Conservation (phyloP, 306 rosid genomes). For the Cicer chorassanicum region DNA sequence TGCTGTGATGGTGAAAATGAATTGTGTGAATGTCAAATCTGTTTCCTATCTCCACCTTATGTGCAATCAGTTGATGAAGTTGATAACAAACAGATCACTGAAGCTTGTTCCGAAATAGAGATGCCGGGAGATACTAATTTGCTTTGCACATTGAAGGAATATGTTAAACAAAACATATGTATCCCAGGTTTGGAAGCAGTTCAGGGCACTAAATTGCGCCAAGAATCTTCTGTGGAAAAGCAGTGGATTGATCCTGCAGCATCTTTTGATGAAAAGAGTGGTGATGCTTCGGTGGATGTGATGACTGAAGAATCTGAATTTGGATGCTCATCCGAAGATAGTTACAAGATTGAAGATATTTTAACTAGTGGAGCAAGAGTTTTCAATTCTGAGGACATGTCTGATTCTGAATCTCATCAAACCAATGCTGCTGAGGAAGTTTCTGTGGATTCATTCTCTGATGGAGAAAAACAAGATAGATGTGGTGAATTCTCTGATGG, state of each 20-base stretch:
- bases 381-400: constrained; percentile 26
- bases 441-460: constrained; percentile 37
- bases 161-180: constrained; percentile 42
- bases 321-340: constrained; percentile 24
- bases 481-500: constrained; percentile 14
- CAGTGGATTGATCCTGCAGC: constrained; percentile 1
- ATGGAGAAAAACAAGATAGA: constrained; percentile 35
- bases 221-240: constrained; percentile 37
- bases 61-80: constrained; percentile 42
- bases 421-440: constrained; percentile 27
- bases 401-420: constrained; percentile 43
- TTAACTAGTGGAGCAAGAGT: background rate
- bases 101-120: constrained; percentile 40
- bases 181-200: constrained; percentile 47
- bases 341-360: constrained; percentile 33
- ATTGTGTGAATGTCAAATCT: constrained; percentile 9
- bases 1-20: constrained; percentile 21
- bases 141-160: constrained; percentile 48
- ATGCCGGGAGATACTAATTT: constrained; percentile 45
- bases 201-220: constrained; percentile 40
- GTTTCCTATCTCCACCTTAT: constrained; percentile 41
- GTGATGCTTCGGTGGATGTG: constrained; percentile 9
- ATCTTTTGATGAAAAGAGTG: constrained; percentile 30
- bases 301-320: constrained; percentile 34
- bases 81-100: background rate